phyloP scores from a whole-genome alignment of 768 basidiomycete genomes.

The Sistotremastrum niveocremeum region DNA sequence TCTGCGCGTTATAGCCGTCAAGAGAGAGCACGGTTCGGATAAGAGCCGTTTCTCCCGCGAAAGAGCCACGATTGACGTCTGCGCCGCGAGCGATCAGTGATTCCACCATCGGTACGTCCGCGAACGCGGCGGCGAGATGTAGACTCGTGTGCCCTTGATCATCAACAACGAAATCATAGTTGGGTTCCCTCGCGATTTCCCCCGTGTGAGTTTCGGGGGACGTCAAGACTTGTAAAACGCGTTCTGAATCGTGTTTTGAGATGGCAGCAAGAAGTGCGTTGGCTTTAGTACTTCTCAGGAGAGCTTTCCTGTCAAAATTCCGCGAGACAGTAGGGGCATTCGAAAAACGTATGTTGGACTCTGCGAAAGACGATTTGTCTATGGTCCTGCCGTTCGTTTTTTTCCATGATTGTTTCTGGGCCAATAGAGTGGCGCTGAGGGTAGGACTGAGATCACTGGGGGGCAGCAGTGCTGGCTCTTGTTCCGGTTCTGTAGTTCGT shows the following conservation, averaged over 20 bases:
- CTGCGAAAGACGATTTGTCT: slow-evolving; percentile 27
- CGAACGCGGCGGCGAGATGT: slow-evolving; percentile 84
- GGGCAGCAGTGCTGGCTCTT: slow-evolving; percentile 14
- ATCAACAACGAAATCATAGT: slow-evolving; percentile 67
- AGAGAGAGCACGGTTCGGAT: slow-evolving; percentile 86
- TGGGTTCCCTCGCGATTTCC: slow-evolving; percentile 13
- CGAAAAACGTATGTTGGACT: slow-evolving; percentile 46
- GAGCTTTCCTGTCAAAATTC: slow-evolving; percentile 36
- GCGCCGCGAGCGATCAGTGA: slow-evolving; percentile 67
- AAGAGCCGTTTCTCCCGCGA: slow-evolving; percentile 86
- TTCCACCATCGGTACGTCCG: slow-evolving; percentile 50
- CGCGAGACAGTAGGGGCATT: slow-evolving; percentile 46
- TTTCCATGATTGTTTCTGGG: slow-evolving; percentile 23
- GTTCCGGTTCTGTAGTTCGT: not conserved
- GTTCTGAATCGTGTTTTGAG: slow-evolving; percentile 50
- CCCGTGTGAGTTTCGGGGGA: slow-evolving; percentile 25
- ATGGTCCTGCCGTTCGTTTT: slow-evolving; percentile 28
- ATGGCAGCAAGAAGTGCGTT: slow-evolving; percentile 53
- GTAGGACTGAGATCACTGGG: slow-evolving; percentile 16
- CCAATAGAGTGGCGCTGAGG: slow-evolving; percentile 29
- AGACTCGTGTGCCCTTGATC: slow-evolving; percentile 91
- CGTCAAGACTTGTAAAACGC: slow-evolving; percentile 53
- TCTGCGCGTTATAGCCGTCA: slow-evolving; percentile 67
- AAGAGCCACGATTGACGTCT: slow-evolving; percentile 84
- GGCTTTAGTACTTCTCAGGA: slow-evolving; percentile 37